Base-by-base conservation (phyloP, 164 flowering plant genomes). In the Magnolia kwangsiensis region DNA sequence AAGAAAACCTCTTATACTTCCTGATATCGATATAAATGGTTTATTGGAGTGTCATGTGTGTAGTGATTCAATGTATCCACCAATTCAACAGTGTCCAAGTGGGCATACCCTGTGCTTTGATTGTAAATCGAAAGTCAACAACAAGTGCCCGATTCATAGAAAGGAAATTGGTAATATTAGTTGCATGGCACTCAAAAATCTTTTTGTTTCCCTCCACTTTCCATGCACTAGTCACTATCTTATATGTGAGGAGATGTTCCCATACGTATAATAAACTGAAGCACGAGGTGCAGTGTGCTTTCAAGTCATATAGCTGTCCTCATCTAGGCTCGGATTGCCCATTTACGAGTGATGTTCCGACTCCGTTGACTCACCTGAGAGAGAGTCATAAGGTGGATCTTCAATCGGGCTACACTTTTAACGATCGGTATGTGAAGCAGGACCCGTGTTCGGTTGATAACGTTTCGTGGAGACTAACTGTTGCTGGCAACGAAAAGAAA, bases 51-150 rank as follows among this genome's bases (percentile, higher is more conserved):
- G n/a, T n/a, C n/a, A n/a, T n/a, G n/a, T n/a, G n/a, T n/a, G n/a
- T n/a, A 75, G 71, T 50, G 77, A 78, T 71, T 72, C 83, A 51
- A 77, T 81, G 78, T 81, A 77, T 59, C 83, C 83, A 77, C 83
- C 83, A 67, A 81, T 81, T 74, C 83, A 81, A 75, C 83, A 81
- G 83, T 81, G 83, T 74, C 80, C 83, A n/a, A 72, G 78, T 77
- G 83, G 83, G 18, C 83, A 81, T 71, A 75, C 80, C 72, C 78
- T 81, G 14, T 81, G 83, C 77, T 67, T 67, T 50, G 63, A 77
- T 50, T 81, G 83, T 70, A 81, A 75, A 77, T 20, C 79, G 18
- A 75, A 77, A 75, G 83, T 81, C 59, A 71, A 81, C 29, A 78
- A 81, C 64, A 81, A 74, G 69, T 81, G 83, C 69, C 83, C 83